Conservation (phyloP, 768 basidiomycete genomes). For the Lactarius quietus region DNA sequence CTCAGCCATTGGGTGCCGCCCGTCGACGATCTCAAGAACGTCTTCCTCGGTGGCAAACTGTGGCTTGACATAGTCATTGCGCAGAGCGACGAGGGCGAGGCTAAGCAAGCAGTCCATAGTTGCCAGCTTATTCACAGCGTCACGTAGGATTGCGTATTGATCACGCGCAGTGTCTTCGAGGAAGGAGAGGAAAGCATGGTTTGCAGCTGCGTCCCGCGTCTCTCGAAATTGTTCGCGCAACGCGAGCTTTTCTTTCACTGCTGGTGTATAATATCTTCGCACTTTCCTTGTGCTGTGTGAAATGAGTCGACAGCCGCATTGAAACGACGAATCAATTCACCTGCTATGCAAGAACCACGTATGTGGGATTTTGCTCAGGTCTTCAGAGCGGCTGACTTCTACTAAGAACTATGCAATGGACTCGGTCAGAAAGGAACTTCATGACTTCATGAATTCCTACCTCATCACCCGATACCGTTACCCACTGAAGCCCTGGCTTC, state of each 20-base stretch:
- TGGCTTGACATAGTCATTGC: constrained; percentile 75
- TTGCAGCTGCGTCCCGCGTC: constrained; percentile 60
- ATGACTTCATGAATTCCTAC: constrained; percentile 37
- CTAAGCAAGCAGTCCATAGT: constrained; percentile 84
- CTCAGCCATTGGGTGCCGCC: constrained; percentile 93
- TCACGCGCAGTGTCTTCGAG: constrained; percentile 63
- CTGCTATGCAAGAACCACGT: constrained; percentile 66
- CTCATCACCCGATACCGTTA: constrained; percentile 63
- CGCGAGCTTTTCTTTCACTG: constrained; percentile 54
- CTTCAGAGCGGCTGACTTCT: constrained; percentile 65
- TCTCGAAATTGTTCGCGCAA: constrained; percentile 77
- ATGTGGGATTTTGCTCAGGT: constrained; percentile 39
- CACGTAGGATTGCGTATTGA: constrained; percentile 67
- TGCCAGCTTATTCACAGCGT: constrained; percentile 77
- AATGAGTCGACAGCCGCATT: constrained; percentile 6
- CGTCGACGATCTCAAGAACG: constrained; percentile 69
- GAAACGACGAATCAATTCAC: constrained; percentile 34
- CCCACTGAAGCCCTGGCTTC: constrained; percentile 71
- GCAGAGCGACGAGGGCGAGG: constrained; percentile 74
- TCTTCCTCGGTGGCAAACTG: constrained; percentile 65
- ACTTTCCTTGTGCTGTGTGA: constrained; percentile 62
- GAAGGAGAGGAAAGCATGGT: constrained; percentile 63
- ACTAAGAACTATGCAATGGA: constrained; percentile 70
- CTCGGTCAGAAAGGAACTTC: constrained; percentile 1
- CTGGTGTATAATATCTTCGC: constrained; percentile 75